Percentiles rank a stretch among this genome's conserved stretches.
These are phyloP conservation scores for Rosa chinensis DNA, from an alignment of 306 rosid genomes.

Conservation along the genomic window DNA sequence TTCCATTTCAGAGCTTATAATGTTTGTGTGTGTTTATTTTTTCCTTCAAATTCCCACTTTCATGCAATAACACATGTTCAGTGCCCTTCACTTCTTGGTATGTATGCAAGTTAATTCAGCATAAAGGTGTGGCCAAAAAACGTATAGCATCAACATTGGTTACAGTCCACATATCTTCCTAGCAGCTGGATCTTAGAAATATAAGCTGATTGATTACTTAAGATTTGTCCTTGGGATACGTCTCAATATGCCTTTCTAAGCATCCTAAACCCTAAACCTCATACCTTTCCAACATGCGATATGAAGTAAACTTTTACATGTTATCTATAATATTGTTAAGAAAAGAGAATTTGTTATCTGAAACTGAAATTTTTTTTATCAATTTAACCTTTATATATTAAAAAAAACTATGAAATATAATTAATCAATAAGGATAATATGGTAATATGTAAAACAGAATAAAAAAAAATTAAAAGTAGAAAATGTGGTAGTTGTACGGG, in stretches of 20 bases:
- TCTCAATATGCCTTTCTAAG: not conserved
- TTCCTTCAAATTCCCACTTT: not conserved
- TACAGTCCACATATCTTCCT: not conserved
- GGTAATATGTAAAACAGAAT: too few species aligned
- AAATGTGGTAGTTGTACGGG: too few species aligned
- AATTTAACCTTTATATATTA: too few species aligned
- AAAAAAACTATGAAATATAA: too few species aligned
- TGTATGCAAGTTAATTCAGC: not conserved
- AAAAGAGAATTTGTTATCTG: too few species aligned
- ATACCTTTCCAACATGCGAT: too few species aligned
- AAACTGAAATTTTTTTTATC: too few species aligned
- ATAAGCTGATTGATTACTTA: too few species aligned
- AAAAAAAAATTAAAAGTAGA: too few species aligned
- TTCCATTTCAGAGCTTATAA: not conserved
- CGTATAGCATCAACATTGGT: not conserved
- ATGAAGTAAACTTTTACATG: too few species aligned
- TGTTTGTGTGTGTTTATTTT: not conserved
- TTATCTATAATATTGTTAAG: too few species aligned
- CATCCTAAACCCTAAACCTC: not conserved
- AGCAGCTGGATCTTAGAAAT: not conserved
- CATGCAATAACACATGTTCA: not conserved
- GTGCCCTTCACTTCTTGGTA: not conserved
- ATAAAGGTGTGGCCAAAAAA: not conserved
- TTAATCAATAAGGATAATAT: too few species aligned
- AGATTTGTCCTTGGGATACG: slow-evolving; percentile 1